Evolutionary conservation across 2,329 filamentous ascomycete genomes (phyloP).

Genomic region (Alternaria solani): DNA sequence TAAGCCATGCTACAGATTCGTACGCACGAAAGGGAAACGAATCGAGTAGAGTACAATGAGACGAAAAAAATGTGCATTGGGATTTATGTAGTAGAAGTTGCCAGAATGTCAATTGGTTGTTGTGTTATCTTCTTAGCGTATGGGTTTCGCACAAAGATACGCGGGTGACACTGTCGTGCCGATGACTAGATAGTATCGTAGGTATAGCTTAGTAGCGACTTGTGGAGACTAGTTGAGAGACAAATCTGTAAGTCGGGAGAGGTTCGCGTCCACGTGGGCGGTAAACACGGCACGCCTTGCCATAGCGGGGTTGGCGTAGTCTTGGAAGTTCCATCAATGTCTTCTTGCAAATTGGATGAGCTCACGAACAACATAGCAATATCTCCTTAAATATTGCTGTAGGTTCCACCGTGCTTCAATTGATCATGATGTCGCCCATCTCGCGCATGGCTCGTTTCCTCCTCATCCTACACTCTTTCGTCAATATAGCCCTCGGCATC

Average conservation of each 20-base stretch:
- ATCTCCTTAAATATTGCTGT: not conserved
- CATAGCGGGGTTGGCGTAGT: not conserved
- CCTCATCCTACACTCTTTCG: conserved; percentile 18
- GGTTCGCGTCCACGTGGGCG: not conserved
- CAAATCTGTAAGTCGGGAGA: not conserved
- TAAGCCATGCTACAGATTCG: not conserved
- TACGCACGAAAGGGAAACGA: not conserved
- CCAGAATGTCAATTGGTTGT: not conserved
- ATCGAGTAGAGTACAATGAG: not conserved
- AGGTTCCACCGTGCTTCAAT: not conserved
- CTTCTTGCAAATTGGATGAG: not conserved
- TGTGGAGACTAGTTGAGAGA: too few relatives aligned
- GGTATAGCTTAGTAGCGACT: not conserved
- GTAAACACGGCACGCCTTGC: not conserved
- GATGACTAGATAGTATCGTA: not conserved
- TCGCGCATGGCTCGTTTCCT: conserved; percentile 17
- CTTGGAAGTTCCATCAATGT: not conserved
- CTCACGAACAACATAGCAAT: not conserved
- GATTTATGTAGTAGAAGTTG: not conserved
- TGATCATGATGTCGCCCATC: conserved; percentile 9
- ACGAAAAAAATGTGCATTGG: not conserved
- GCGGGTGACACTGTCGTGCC: not conserved
- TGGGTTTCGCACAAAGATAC: not conserved
- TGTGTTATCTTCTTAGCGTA: not conserved
- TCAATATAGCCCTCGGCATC: conserved; percentile 21